phyloP scores from a whole-genome alignment of 208 protist species.

The Angomonas ambiguus region DNA sequence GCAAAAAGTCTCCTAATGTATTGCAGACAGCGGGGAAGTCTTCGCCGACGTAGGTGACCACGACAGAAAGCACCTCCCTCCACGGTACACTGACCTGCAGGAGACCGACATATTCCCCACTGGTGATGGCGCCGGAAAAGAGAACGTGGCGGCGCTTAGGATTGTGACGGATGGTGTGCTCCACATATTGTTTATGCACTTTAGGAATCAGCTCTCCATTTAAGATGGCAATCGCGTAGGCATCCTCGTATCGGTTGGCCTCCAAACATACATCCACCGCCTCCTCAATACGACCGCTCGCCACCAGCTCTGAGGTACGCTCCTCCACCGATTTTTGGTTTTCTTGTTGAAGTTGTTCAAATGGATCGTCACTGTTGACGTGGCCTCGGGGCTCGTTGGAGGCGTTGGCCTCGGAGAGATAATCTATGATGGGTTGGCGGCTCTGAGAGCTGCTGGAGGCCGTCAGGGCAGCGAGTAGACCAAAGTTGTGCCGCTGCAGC shows the following conservation, averaged over 20 bases:
- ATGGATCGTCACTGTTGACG: slow-evolving; percentile 57
- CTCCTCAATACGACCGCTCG: slow-evolving; percentile 54
- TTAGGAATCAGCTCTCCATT: slow-evolving; percentile 48
- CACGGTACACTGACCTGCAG: slow-evolving; percentile 45
- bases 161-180: slow-evolving; percentile 25
- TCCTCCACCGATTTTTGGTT: slow-evolving; percentile 64
- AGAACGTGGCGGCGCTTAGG: slow-evolving; percentile 60
- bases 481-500: slow-evolving; percentile 39
- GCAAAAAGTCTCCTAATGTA: slow-evolving; percentile 46
- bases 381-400: slow-evolving; percentile 10
- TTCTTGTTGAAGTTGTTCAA: slow-evolving; percentile 52
- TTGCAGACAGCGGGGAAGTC: slow-evolving; percentile 64
- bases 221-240: slow-evolving; percentile 70
- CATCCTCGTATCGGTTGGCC: slow-evolving; percentile 59
- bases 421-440: slow-evolving; percentile 45
- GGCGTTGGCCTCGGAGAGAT: slow-evolving; percentile 25
- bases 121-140: slow-evolving; percentile 61
- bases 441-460: slow-evolving; percentile 44
- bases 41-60: slow-evolving; percentile 66
- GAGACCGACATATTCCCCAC: slow-evolving; percentile 53
- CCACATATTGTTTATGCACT: slow-evolving; percentile 61
- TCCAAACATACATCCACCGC: slow-evolving; percentile 73
- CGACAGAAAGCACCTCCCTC: slow-evolving; percentile 68
- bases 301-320: slow-evolving; percentile 49
- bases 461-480: slow-evolving; percentile 56